Conservation (phyloP, 2,329 filamentous ascomycete genomes). For the Hymenotorrendiella dingleyae region DNA sequence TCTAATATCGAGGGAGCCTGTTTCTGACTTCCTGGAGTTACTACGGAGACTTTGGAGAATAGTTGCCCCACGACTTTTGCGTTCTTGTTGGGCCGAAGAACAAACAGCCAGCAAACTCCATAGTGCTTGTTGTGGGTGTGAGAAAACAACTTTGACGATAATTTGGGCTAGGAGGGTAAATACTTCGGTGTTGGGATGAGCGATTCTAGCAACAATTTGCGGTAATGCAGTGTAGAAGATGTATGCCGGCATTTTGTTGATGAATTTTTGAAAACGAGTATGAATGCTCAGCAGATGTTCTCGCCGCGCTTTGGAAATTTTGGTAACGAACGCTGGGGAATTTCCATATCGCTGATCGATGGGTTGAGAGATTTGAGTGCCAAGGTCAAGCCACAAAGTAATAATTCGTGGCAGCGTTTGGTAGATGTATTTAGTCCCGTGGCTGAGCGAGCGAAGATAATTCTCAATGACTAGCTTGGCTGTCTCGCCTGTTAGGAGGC, state of each 20-base stretch:
- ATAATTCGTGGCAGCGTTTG: constrained; percentile 88
- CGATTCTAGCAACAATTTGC: constrained; percentile 93
- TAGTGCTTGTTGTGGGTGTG: constrained; percentile 84
- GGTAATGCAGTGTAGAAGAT: constrained; percentile 79
- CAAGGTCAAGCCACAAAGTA: constrained; percentile 91
- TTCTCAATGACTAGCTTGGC: constrained; percentile 90
- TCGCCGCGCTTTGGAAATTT: constrained; percentile 51
- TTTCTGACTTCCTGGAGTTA: constrained; percentile 45
- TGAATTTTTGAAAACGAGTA: constrained; percentile 72
- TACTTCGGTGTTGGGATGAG: constrained; percentile 73
- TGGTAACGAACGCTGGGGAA: constrained; percentile 43
- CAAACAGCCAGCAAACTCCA: constrained; percentile 88
- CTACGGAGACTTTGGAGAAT: constrained; percentile 46
- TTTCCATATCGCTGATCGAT: constrained; percentile 40
- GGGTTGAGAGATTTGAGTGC: constrained; percentile 62
- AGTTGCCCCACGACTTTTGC: constrained; percentile 47
- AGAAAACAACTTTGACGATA: constrained; percentile 76
- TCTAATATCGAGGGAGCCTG: constrained; percentile 54
- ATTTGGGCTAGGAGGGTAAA: constrained; percentile 73
- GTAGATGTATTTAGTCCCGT: constrained; percentile 91
- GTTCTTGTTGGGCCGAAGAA: constrained; percentile 69
- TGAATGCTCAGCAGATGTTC: constrained; percentile 66
- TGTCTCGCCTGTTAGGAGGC: constrained; percentile 73
- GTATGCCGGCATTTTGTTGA: constrained; percentile 64
- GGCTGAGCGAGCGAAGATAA: constrained; percentile 79